phyloP scores from a whole-genome alignment of 148 eudicot species.

The Silene uniflora region DNA sequence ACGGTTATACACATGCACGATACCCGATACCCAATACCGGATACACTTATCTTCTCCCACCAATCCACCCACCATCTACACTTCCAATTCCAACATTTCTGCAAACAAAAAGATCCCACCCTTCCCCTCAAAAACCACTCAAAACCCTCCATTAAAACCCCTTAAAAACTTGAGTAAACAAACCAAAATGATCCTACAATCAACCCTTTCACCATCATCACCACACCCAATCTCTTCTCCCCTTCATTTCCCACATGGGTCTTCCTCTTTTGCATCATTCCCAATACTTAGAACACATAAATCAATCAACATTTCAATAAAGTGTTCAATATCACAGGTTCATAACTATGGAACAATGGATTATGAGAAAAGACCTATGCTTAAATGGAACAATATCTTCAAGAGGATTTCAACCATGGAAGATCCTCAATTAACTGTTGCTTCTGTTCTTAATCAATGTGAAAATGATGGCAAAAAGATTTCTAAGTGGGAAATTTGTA shows the following conservation, averaged over 20 bases:
- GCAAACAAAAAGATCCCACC: too few species aligned
- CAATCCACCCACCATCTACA: not conserved
- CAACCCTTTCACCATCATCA: constrained; percentile 33
- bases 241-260: constrained; percentile 41
- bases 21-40: too few species aligned
- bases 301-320: constrained; percentile 5
- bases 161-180: not conserved
- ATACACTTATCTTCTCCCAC: constrained; percentile 18
- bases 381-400: constrained; percentile 51
- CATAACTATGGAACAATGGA: constrained; percentile 41
- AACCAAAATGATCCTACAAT: constrained; percentile 51
- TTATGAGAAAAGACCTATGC: constrained; percentile 38
- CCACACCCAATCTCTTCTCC: constrained; percentile 30
- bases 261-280: constrained; percentile 27
- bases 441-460: constrained; percentile 48
- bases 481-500: constrained; percentile 74
- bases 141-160: not conserved
- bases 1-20: too few species aligned
- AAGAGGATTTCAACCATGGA: constrained; percentile 48
- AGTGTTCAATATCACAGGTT: constrained; percentile 40
- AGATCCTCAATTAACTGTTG: constrained; percentile 40
- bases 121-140: not conserved
- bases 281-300: constrained; percentile 11
- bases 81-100: not conserved
- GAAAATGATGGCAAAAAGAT: constrained; percentile 60